These are phyloP conservation scores for Quercus parvula DNA, from an alignment of 306 rosid genomes.

Conservation along the genomic window DNA sequence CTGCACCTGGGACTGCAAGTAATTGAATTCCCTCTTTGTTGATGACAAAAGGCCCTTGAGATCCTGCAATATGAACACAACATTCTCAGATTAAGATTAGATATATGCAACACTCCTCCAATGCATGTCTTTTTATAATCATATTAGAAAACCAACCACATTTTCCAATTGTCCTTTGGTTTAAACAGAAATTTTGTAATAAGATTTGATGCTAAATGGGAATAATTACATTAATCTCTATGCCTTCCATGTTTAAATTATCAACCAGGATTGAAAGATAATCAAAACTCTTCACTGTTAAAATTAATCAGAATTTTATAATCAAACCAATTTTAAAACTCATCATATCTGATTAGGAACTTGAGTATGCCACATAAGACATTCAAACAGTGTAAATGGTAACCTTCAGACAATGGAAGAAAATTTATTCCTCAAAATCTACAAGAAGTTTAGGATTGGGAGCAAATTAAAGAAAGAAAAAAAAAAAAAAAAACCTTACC, in stretches of 20 bases:
- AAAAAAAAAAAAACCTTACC: slow-evolving; percentile 34
- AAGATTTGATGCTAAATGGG: background rate
- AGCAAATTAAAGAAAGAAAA: too few relatives aligned
- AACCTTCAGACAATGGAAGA: background rate
- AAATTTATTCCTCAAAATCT: background rate
- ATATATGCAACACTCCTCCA: background rate
- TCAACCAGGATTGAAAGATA: background rate
- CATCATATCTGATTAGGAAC: background rate
- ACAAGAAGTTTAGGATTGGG: background rate
- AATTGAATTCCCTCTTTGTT: slow-evolving; percentile 61
- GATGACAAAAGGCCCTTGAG: slow-evolving; percentile 60
- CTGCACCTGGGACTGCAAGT: slow-evolving; percentile 61
- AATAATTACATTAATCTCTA: background rate
- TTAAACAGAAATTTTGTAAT: background rate
- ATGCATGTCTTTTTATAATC: background rate
- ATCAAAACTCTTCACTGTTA: background rate
- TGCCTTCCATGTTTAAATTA: background rate
- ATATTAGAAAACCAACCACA: background rate
- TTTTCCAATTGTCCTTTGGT: background rate
- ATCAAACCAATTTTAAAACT: background rate
- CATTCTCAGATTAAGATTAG: background rate
- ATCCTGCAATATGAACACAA: slow-evolving; percentile 44
- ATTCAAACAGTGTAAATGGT: background rate
- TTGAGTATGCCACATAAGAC: background rate
- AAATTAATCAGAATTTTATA: background rate